phyloP scores from a whole-genome alignment of 1,139 yeast species.

The Blastobotrys proliferans region DNA sequence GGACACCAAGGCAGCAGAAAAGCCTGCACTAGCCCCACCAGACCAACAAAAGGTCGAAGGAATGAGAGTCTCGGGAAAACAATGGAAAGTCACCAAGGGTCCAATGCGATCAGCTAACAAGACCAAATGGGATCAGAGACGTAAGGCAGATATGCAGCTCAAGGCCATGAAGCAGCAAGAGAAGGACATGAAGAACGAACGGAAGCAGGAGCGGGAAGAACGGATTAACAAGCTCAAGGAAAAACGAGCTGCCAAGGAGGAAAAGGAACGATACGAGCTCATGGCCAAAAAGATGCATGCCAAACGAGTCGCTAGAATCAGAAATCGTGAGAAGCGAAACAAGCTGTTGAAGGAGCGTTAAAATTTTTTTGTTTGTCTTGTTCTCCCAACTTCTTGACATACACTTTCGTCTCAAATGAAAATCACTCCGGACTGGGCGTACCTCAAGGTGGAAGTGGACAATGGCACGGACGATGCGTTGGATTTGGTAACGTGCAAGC shows the following conservation, averaged over 20 bases:
- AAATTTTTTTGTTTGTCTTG: constrained; percentile 3
- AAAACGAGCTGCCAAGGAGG: constrained; percentile 38
- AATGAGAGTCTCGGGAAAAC: constrained; percentile 29
- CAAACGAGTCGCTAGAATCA: constrained; percentile 39
- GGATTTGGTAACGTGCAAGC: constrained; percentile 44
- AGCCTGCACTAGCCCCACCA: too few species aligned
- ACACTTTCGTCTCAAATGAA: not conserved
- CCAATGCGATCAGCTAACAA: constrained; percentile 30
- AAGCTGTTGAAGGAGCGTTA: constrained; percentile 42
- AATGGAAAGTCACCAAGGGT: constrained; percentile 37
- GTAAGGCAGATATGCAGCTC: constrained; percentile 29
- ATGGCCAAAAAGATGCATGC: constrained; percentile 41
- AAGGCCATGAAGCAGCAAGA: constrained; percentile 34
- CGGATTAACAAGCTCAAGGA: constrained; percentile 34
- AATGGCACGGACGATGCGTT: constrained; percentile 21
- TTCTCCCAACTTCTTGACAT: constrained; percentile 1
- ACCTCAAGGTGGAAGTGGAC: constrained; percentile 36
- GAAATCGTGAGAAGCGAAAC: constrained; percentile 41
- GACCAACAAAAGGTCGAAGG: too few species aligned
- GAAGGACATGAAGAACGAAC: constrained; percentile 37
- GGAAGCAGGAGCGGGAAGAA: constrained; percentile 31
- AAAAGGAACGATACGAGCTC: constrained; percentile 39
- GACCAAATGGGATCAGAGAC: constrained; percentile 36
- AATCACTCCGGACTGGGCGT: constrained; percentile 35
- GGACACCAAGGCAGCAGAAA: too few species aligned